phyloP scores from a whole-genome alignment of 768 basidiomycete genomes.

The Gymnopilus dilepis region DNA sequence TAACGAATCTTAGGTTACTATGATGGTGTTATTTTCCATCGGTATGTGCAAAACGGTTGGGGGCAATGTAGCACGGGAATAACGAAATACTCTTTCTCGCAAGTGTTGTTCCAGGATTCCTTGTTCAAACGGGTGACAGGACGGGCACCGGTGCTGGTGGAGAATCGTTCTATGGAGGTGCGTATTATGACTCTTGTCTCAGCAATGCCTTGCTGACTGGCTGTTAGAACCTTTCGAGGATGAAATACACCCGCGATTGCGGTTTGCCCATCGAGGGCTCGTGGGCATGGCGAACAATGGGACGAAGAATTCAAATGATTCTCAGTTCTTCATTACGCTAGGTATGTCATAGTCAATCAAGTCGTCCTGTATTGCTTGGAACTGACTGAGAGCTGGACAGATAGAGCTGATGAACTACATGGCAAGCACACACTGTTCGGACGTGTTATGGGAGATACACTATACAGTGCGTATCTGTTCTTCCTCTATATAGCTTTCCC shows the following conservation, averaged over 20 bases:
- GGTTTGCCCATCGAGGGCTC: slow-evolving; percentile 88
- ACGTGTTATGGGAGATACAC: slow-evolving; percentile 84
- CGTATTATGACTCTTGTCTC: slow-evolving; percentile 6
- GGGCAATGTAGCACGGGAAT: neutral
- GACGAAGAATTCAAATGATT: slow-evolving; percentile 86
- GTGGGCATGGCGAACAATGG: slow-evolving; percentile 96
- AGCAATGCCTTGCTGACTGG: neutral
- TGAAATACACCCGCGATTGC: slow-evolving; percentile 91
- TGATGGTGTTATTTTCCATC: slow-evolving; percentile 93
- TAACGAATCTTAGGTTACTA: slow-evolving; percentile 75
- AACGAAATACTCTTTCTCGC: neutral
- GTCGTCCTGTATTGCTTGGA: neutral
- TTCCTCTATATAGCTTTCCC: neutral
- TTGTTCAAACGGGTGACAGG: slow-evolving; percentile 94
- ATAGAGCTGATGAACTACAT: slow-evolving; percentile 90
- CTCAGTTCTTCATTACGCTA: slow-evolving; percentile 95
- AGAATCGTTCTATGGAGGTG: slow-evolving; percentile 94
- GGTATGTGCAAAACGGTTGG: slow-evolving; percentile 47
- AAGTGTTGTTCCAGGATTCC: slow-evolving; percentile 88
- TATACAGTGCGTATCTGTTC: slow-evolving; percentile 65
- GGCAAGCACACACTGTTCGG: slow-evolving; percentile 96
- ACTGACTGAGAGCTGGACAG: slow-evolving; percentile 40
- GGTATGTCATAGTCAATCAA: slow-evolving; percentile 47
- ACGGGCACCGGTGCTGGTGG: slow-evolving; percentile 92
- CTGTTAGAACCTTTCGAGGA: slow-evolving; percentile 88